Evolutionary conservation across 2,329 filamentous ascomycete genomes (phyloP).

Genomic region (Fragosphaeria purpurea): DNA sequence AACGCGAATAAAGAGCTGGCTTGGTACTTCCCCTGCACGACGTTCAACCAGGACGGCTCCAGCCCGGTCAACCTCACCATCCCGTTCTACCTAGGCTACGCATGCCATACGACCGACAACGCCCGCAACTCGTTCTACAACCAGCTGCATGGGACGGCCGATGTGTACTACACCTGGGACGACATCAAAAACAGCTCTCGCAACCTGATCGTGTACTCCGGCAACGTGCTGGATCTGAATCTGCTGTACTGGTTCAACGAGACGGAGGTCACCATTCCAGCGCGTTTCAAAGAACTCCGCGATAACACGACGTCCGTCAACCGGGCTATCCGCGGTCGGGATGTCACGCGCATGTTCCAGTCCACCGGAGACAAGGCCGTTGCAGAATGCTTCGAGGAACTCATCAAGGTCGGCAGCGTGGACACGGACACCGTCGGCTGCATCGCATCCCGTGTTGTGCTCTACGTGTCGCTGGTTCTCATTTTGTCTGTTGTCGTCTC

Average conservation of each 20-base stretch:
- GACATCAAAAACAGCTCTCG: conserved; percentile 82
- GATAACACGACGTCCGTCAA: conserved; percentile 52
- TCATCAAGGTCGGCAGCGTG: conserved; percentile 90
- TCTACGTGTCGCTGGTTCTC: conserved; percentile 85
- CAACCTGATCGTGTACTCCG: conserved; percentile 90
- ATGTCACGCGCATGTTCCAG: conserved; percentile 84
- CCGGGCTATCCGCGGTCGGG: conserved; percentile 63
- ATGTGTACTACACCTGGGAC: conserved; percentile 94
- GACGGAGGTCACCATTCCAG: conserved; percentile 64
- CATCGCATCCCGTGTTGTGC: conserved; percentile 92
- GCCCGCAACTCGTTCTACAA: conserved; percentile 69
- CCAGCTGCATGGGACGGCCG: conserved; percentile 56
- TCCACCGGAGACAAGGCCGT: conserved; percentile 67
- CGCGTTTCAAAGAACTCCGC: conserved; percentile 70
- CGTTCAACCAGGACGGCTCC: conserved; percentile 91
- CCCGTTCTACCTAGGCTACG: conserved; percentile 72
- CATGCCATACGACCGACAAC: conserved; percentile 68
- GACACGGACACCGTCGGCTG: conserved; percentile 95
- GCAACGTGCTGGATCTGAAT: conserved; percentile 82
- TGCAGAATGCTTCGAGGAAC: conserved; percentile 81
- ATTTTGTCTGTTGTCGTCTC: conserved; percentile 80
- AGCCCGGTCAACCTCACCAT: conserved; percentile 62
- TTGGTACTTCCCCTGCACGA: conserved; percentile 93
- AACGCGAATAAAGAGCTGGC: conserved; percentile 64
- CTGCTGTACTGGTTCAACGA: conserved; percentile 85